Evolutionary conservation across 1,139 yeast species (phyloP).

Genomic region (Taiozyma sp.): DNA sequence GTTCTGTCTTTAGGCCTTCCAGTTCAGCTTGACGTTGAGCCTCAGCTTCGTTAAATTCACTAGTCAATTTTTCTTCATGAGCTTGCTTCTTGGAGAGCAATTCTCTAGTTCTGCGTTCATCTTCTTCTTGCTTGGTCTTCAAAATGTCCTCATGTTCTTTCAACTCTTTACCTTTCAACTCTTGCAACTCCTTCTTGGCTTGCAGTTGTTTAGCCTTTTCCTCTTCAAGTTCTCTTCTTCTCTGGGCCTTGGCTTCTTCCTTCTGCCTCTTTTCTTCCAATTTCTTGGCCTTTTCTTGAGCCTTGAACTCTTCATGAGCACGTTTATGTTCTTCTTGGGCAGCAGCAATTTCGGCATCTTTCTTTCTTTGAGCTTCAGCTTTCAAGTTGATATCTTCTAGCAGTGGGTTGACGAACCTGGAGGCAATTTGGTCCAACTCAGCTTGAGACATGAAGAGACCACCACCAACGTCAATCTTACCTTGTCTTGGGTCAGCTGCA

Average conservation of each 20-base stretch:
- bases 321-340: conserved; percentile 16
- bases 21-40: conserved; percentile 23
- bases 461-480: conserved; percentile 80
- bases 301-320: conserved; percentile 21
- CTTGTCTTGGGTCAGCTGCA: conserved; percentile 26
- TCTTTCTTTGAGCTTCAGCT: conserved; percentile 67
- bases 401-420: conserved; percentile 80
- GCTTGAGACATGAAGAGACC: conserved; percentile 74
- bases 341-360: conserved; percentile 49
- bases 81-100: conserved; percentile 15
- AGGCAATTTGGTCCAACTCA: conserved; percentile 82
- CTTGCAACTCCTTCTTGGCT: conserved; percentile 21
- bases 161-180: conserved; percentile 23
- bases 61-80: conserved; percentile 21
- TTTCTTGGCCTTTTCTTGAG: conserved; percentile 21
- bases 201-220: conserved; percentile 20
- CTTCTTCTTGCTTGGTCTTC: conserved; percentile 22
- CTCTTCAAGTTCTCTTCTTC: conserved; percentile 26
- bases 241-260: conserved; percentile 29
- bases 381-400: conserved; percentile 67
- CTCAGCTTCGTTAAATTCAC: conserved; percentile 25
- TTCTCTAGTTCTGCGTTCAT: conserved; percentile 21
- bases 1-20: conserved; percentile 19
- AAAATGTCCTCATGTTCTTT: conserved; percentile 17
- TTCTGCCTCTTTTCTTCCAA: conserved; percentile 28